Evolutionary conservation across 805 yeast species (phyloP).

Genomic region (Starmerella bombi): DNA sequence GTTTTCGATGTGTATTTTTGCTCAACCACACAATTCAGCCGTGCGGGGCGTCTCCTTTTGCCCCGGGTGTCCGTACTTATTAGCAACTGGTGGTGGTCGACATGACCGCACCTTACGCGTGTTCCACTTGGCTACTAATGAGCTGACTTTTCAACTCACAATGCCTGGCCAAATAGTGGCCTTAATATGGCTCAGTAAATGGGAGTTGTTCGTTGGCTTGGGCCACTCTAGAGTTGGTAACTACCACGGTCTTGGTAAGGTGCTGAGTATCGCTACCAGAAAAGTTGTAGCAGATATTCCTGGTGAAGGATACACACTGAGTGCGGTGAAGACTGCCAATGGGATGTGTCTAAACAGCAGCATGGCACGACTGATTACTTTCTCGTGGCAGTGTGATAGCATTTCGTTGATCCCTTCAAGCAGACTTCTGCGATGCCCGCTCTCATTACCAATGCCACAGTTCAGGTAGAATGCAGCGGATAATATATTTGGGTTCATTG

Average conservation of each 20-base stretch:
- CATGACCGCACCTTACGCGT: slow-evolving; percentile 10
- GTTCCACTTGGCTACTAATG: not conserved
- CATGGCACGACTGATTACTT: not conserved
- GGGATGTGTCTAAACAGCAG: slow-evolving; percentile 13
- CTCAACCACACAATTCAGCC: slow-evolving; percentile 6
- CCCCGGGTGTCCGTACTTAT: slow-evolving; percentile 4
- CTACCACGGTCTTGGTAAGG: slow-evolving; percentile 9
- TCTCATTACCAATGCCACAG: too few species aligned
- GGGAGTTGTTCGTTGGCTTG: slow-evolving; percentile 13
- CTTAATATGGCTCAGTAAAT: slow-evolving; percentile 11
- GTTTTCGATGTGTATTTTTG: too few species aligned
- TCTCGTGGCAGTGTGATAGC: too few species aligned
- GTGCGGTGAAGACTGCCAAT: slow-evolving; percentile 7
- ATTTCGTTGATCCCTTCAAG: too few species aligned
- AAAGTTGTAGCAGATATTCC: slow-evolving; percentile 9
- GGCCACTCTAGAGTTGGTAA: slow-evolving; percentile 13
- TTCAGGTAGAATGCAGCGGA: too few species aligned
- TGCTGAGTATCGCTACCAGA: slow-evolving; percentile 4
- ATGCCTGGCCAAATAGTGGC: slow-evolving; percentile 17
- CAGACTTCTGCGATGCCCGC: too few species aligned
- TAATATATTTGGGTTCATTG: too few species aligned
- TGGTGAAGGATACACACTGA: slow-evolving; percentile 10
- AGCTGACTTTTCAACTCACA: not conserved
- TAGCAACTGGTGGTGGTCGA: slow-evolving; percentile 15
- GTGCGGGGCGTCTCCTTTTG: slow-evolving; percentile 9